These are phyloP conservation scores for Nicotiana knightiana DNA, from an alignment of 257 asterid genomes.

Conservation along the genomic window DNA sequence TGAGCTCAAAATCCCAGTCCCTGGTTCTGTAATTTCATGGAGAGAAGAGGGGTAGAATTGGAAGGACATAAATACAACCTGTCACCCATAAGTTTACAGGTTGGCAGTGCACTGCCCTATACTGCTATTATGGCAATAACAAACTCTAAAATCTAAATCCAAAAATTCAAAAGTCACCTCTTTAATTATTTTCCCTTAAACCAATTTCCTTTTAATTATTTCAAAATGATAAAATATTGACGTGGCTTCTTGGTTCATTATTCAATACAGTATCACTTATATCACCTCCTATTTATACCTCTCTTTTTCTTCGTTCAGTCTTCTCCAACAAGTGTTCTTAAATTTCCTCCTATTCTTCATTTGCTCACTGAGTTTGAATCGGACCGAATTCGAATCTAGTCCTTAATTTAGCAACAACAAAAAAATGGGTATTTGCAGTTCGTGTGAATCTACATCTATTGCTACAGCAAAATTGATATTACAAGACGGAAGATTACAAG, in stretches of 20 bases:
- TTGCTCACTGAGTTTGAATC: not conserved
- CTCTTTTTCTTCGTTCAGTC: too few species aligned
- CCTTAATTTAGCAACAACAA: too few species aligned
- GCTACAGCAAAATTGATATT: slow-evolving; percentile 72
- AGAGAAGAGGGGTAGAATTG: not conserved
- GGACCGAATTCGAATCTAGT: not conserved
- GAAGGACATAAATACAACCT: slow-evolving; percentile 33
- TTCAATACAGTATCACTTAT: slow-evolving; percentile 18
- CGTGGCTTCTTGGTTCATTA: slow-evolving; percentile 49
- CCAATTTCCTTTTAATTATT: not conserved
- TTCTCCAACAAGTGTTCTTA: too few species aligned
- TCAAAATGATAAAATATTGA: slow-evolving; percentile 21
- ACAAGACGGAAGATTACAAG: slow-evolving; percentile 75
- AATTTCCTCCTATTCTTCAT: too few species aligned
- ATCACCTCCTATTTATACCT: slow-evolving; percentile 3
- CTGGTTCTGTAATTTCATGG: not conserved
- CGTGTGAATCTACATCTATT: slow-evolving; percentile 64
- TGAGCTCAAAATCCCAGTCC: not conserved
- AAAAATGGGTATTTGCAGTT: slow-evolving; percentile 77
- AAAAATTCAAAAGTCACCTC: slow-evolving; percentile 5
- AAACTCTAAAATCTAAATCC: not conserved
- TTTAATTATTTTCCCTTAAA: not conserved
- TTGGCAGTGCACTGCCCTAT: slow-evolving; percentile 33
- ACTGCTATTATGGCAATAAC: not conserved
- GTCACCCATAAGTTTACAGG: slow-evolving; percentile 60